A percentile compares a stretch with the other conserved stretches of the same genome.
These are phyloP conservation scores for Clarireedia homoeocarpa DNA, from an alignment of 2,329 filamentous ascomycete genomes.

Conservation along the genomic window DNA sequence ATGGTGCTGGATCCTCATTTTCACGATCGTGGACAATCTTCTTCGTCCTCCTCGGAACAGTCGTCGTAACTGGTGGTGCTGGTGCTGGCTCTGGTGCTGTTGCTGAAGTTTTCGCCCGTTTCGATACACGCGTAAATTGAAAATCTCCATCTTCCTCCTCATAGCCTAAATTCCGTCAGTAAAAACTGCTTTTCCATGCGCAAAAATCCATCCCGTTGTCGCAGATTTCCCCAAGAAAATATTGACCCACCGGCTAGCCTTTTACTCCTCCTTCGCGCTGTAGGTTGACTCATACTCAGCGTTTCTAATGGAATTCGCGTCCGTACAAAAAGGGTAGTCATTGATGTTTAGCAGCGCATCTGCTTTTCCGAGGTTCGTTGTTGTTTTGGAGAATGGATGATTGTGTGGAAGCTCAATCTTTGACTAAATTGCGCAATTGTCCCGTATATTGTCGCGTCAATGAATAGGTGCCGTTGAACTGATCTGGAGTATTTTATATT, in stretches of 20 bases:
- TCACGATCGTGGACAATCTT: slow-evolving; percentile 34
- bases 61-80: slow-evolving; percentile 32
- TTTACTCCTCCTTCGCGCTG: slow-evolving; percentile 52
- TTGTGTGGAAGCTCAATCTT: too few relatives aligned
- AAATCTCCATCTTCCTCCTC: slow-evolving; percentile 76
- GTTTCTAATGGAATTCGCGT: slow-evolving; percentile 57
- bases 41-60: slow-evolving; percentile 29
- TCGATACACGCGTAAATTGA: slow-evolving; percentile 61
- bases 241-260: slow-evolving; percentile 50
- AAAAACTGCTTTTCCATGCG: slow-evolving; percentile 2
- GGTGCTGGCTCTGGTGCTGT: neutral
- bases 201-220: slow-evolving; percentile 2
- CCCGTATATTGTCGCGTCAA: slow-evolving; percentile 20
- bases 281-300: slow-evolving; percentile 57
- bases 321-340: slow-evolving; percentile 58
- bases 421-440: slow-evolving; percentile 11
- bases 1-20: slow-evolving; percentile 14
- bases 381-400: slow-evolving; percentile 7
- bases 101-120: slow-evolving; percentile 50
- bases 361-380: slow-evolving; percentile 13
- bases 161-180: slow-evolving; percentile 36
- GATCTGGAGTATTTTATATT: neutral
- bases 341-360: slow-evolving; percentile 40
- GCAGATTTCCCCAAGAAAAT: slow-evolving; percentile 7
- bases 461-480: slow-evolving; percentile 8